Evolutionary conservation across 78 protist species (phyloP), one percentile per base, ranked within the genome.

Genomic region (Polysphondylium violaceum): DNA sequence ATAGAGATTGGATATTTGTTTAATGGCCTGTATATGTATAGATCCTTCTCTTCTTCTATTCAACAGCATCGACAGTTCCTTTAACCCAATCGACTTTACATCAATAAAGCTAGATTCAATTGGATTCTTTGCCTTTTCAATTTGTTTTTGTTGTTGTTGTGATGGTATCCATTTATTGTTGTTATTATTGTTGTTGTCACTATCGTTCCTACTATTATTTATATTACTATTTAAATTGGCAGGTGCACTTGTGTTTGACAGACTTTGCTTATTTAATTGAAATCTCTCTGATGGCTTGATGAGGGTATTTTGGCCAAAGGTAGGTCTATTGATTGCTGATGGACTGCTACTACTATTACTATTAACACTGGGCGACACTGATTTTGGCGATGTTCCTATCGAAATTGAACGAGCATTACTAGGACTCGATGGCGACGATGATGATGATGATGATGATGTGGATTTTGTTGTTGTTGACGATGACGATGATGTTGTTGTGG

Each of bases 31-130:
- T 14, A 69, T 58, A 14, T 83, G 76, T 4, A 83, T 61, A 3
- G 74, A 47, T 7, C 88, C 88, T 5, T 83, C 90, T 35, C 90
- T 47, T 83, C 78, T 67, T 63, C 76, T 67, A 40, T 73, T 83
- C 43, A 83, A 43, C 27, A 69, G 12, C 16, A 19, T 55, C 21
- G 90, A 36, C n/a, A 83, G 25, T 21, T 83, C 90, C 31, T 71
- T 67, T 23, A 83, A 56, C 2, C 79, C 75, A 38, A 59, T 71
- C 29, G 31, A 69, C 17, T 51, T 38, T 25, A 83, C 71, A 63
- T 78, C 88, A 36, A 63, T 65, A 33, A 65, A 78, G 14, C 59
- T 50, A 43, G 88, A 65, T 60, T 77, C 51, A 43, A 44, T 63
- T 63, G 61, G 41, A 29, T 50, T 27, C 35, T 60, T 33, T 50